Evolutionary conservation across 805 yeast species (phyloP).

Genomic region (Suhomyces xylopsoci): DNA sequence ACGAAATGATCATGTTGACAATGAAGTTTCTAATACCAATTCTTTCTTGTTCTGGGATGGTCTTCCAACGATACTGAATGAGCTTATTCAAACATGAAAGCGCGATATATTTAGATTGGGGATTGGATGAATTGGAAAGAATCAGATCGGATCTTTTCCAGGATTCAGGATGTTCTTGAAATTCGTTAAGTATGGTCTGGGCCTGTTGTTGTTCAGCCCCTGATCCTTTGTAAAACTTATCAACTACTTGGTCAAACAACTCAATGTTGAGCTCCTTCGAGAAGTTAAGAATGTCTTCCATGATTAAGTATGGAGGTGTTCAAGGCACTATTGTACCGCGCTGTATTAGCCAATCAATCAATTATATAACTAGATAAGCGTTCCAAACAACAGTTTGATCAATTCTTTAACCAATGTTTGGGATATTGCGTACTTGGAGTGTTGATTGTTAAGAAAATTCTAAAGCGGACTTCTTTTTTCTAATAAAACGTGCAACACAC

Average conservation of each 20-base stretch:
- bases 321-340: neutral
- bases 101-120: constrained; percentile 92
- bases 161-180: constrained; percentile 92
- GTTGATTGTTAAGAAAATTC: neutral
- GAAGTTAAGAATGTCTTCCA: constrained; percentile 90
- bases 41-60: constrained; percentile 83
- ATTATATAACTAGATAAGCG: neutral
- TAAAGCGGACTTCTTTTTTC: neutral
- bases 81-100: constrained; percentile 84
- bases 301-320: constrained; percentile 19
- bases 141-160: constrained; percentile 95
- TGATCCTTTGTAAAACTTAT: constrained; percentile 75
- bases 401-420: neutral
- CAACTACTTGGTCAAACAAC: constrained; percentile 79
- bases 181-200: constrained; percentile 66
- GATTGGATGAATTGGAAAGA: constrained; percentile 68
- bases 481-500: neutral
- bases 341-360: neutral
- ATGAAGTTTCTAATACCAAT: constrained; percentile 91
- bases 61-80: constrained; percentile 91
- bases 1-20: constrained; percentile 87
- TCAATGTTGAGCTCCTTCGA: constrained; percentile 76
- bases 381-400: neutral
- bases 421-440: neutral
- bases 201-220: constrained; percentile 70